phyloP scores from a whole-genome alignment of 2,329 filamentous ascomycete genomes.

The Fusarium sublunatum region DNA sequence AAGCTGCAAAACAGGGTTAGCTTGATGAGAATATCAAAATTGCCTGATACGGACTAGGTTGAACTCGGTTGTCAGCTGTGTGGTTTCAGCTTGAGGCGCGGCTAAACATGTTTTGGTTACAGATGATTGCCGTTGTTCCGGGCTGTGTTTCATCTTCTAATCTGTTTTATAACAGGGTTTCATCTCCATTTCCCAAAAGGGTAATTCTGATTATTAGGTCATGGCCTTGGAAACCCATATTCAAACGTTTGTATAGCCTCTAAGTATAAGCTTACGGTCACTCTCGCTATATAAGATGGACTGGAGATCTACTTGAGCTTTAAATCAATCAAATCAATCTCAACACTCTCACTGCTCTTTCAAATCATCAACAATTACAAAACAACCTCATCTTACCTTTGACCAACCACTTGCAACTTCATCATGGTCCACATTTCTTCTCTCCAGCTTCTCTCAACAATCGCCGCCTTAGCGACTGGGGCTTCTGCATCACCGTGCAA shows the following conservation, averaged over 20 bases:
- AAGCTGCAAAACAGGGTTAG: not conserved
- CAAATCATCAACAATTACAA: not conserved
- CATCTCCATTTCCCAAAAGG: conserved; percentile 4
- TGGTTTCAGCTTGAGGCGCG: not conserved
- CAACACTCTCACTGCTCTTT: too few species aligned
- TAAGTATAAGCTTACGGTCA: too few species aligned
- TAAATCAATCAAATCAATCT: not conserved
- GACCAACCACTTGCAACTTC: too few species aligned
- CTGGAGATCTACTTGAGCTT: not conserved
- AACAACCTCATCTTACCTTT: not conserved
- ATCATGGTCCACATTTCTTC: not conserved
- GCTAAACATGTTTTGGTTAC: too few species aligned
- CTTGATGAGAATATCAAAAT: conserved; percentile 31
- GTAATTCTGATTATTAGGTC: conserved; percentile 22
- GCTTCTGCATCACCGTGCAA: conserved; percentile 11
- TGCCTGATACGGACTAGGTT: conserved; percentile 2
- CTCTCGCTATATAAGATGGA: not conserved
- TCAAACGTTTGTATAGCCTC: too few species aligned
- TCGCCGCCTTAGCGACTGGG: not conserved
- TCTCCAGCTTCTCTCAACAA: not conserved
- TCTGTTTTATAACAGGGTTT: too few species aligned
- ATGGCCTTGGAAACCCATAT: too few species aligned
- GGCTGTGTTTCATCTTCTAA: not conserved
- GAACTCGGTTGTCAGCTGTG: too few species aligned
- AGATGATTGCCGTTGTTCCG: not conserved